Evolutionary conservation across 768 basidiomycete species (phyloP), one percentile per base, ranked within the genome.

Genomic region (Boletus coccyginus): DNA sequence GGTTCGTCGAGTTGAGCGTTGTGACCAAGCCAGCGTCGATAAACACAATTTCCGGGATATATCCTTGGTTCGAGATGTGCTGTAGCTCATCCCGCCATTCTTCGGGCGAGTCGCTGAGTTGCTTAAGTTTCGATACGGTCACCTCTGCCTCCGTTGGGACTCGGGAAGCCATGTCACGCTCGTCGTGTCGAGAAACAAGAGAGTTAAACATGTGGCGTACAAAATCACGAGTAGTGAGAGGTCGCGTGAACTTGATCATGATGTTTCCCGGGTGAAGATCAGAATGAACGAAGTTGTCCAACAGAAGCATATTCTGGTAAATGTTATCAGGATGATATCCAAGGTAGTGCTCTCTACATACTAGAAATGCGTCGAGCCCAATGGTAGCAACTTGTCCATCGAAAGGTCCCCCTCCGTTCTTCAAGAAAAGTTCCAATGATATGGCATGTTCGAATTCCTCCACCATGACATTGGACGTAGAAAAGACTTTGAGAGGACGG

Each of bases 221-320:
- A 45, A 92, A 75, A 62, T 84, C 78, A 44, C 77, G 73, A 0
- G 92, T 88, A 1, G 84, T 81, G 10, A 88, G 83, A 0, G 93
- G 93, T 69, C 90, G 92, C 67, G 85, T 88, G 76, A 98, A 98
- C 69, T 96, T 97, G 77, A 99, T 85, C 87, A 97, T 91, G 73
- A 98, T 95, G 70, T 98, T 98, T 32, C 96, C 96, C 3, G 92
- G 90, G 69, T 92, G 92, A 21, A 93, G 81, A 67, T 93, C 92
- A 5, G 90, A 80, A 70, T 98, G 97, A 11, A 96, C 94, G 72
- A 97, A 99, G 72, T 99, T 98, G 73, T 99, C 97, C 44, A 99
- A 77, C 1, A 99, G 77, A 19, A 99, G 84, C 97, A 99, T 99
- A 74, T 98, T 94, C 93, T 98, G 64, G 17, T 21, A 36, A 36